A percentile compares a stretch with the other conserved stretches of the same genome.
These are phyloP conservation scores for Tausonia pullulans DNA, from an alignment of 1,284 basidiomycete genomes.

Conservation along the genomic window DNA sequence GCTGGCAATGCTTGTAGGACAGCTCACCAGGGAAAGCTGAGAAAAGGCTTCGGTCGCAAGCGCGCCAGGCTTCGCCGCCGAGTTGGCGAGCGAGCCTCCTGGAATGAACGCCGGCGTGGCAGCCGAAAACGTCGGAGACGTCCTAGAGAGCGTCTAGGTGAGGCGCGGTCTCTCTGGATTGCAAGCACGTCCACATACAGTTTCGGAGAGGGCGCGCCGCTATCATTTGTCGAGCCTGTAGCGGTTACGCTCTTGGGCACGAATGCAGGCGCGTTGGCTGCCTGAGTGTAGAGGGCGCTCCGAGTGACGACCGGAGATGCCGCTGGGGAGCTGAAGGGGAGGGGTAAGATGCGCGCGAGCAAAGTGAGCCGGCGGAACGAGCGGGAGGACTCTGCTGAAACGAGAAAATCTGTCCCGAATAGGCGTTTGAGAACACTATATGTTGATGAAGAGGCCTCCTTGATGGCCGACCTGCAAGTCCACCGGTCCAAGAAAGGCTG, in stretches of 20 bases:
- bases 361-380: too few species aligned
- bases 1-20: too few species aligned
- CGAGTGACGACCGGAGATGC: neutral
- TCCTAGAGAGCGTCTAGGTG: neutral
- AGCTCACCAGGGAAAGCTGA: too few species aligned
- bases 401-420: too few species aligned
- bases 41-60: too few species aligned
- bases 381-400: too few species aligned
- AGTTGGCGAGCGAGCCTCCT: neutral
- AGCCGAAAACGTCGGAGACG: neutral
- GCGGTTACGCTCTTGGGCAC: conserved; percentile 2
- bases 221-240: neutral
- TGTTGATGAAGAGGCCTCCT: neutral
- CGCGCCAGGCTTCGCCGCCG: too few species aligned
- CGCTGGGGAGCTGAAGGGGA: neutral
- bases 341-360: neutral
- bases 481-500: neutral
- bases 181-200: too few species aligned
- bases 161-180: neutral
- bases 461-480: neutral
- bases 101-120: conserved; percentile 5
- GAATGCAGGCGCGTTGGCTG: conserved; percentile 4
- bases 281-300: neutral
- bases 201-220: neutral
- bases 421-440: too few species aligned